These are phyloP conservation scores for Rhododendron simsii DNA, from an alignment of 148 eudicot genomes.

Conservation along the genomic window DNA sequence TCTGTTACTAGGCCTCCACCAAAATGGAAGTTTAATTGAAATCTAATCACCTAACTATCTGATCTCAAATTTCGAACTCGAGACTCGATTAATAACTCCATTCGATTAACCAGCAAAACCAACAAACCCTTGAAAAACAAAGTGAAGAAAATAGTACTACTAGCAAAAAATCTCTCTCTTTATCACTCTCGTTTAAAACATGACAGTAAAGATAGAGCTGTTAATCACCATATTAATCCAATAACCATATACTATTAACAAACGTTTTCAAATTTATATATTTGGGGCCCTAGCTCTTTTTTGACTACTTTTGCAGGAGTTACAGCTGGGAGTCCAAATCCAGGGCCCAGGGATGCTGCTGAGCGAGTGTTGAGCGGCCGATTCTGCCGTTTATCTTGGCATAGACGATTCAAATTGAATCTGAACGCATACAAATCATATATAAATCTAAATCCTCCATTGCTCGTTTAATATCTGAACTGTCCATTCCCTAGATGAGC, in stretches of 20 bases:
- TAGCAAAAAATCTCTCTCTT: background rate
- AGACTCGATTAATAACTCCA: background rate
- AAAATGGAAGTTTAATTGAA: too few species aligned
- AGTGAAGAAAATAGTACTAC: background rate
- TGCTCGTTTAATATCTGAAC: rapidly evolving
- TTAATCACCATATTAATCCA: background rate
- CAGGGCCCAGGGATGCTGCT: background rate
- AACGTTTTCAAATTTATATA: background rate
- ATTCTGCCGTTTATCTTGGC: too few species aligned
- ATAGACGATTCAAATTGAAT: rapidly evolving
- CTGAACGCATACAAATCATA: too few species aligned
- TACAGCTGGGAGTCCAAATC: conserved; percentile 20
- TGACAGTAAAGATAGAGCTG: conserved; percentile 11
- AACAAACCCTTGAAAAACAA: background rate
- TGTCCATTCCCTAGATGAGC: too few species aligned
- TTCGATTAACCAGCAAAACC: background rate
- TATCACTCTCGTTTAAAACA: conserved; percentile 8
- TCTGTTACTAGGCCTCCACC: too few species aligned
- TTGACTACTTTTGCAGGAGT: conserved; percentile 11
- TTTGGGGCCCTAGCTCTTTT: conserved; percentile 17
- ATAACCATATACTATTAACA: background rate
- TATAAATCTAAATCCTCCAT: too few species aligned
- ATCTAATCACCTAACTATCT: too few species aligned
- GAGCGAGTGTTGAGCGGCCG: too few species aligned
- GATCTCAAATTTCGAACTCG: too few species aligned